Base-by-base conservation (phyloP, 352 stramenopile species). In the Plasmopara viticola region DNA sequence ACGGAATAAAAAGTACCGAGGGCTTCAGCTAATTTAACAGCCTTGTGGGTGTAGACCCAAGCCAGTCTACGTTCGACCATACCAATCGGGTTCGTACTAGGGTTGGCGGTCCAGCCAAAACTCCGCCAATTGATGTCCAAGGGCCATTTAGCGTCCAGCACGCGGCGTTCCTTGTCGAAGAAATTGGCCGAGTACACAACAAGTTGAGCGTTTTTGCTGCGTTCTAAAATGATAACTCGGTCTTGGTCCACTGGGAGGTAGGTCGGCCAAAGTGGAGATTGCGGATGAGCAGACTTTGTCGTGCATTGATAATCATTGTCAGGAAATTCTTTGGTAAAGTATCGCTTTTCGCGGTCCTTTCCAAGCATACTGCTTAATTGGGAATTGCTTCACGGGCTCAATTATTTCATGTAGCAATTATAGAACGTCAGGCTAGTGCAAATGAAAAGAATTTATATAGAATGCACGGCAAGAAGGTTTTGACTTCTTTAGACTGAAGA, bases 111-210 rank as follows among this genome's bases (percentile, higher is more conserved):
- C 79, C 79, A 90, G 34, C 79, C 79, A 51, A 85, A 90, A 58
- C 77, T 88, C 62, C 87, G 75, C 79, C 79, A 90, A 48, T 85
- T 86, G 65, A 90, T 87, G 58, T 90, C 77, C 41, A 90, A 62
- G 37, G 79, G 79, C 60, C 62, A 78, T 54, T 85, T 84, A 17
- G 66, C 50, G 60, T 90, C 68, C 39, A 88, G 53, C 39, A 73
- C 56, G 7, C 70, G 70, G 37, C 66, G 52, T 29, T 67, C 61
- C 45, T 64, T 68, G 70, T 87, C 62, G 3, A 61, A 48, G 58
- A 84, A 88, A 46, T 84, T 86, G 52, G 77, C 79, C 30, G 72
- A 68, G 63, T 87, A 90, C 29, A 90, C 75, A 15, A 90, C 75
- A 28, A 90, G 71, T 58, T 90, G 79, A 34, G 79, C 79, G 51